Evolutionary conservation across 495 filamentous ascomycete species (phyloP), one percentile per base, ranked within the genome.

Genomic region (Penicillium nucicola): DNA sequence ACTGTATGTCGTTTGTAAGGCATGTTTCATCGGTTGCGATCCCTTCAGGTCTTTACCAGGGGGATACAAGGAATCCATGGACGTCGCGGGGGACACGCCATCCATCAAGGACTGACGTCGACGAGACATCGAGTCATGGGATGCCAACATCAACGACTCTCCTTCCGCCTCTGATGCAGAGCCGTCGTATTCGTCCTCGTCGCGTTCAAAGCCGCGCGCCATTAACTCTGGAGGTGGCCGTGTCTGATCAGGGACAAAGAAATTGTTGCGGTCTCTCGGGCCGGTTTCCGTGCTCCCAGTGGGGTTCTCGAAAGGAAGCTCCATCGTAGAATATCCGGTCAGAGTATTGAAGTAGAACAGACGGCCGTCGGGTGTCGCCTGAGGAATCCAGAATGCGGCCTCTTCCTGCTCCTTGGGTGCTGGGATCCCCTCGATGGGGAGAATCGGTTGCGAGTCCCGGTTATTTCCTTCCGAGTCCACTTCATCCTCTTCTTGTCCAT

Each of bases 321-420:
- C 93, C 83, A 88, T 91, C 39, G 88, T 93, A 56, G 87, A 95
- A 52, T 88, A 89, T 33, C 90, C 90, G 0, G 93, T 98, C 65
- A 95, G 81, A 5, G 91, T 97, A 61, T 98, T 98, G 77, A 95
- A 97, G 64, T 97, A 98, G 65, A 90, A 97, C n/a, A 97, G 69
- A 47, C 89, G 81, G 41, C 93, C 93, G 65, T 97, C 90, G 1
- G 89, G 85, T 4, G 95, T 98, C 12, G 91, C 95, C 66, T 98
- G 93, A 2, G 95, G 95, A 59, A 98, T 96, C 93, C 93, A 98
- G 65, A 93, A 97, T 42, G 91, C 90, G 41, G 93, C 89, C 61
- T 95, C 86, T 56, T 95, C 92, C 68, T 89, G 85, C 48, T 87
- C 85, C 40, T 75, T 81, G 23, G 75, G 71, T 25, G 81, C 80